Evolutionary conservation across 2,329 filamentous ascomycete species (phyloP).

Genomic region (Hymenoscyphus occultus): DNA sequence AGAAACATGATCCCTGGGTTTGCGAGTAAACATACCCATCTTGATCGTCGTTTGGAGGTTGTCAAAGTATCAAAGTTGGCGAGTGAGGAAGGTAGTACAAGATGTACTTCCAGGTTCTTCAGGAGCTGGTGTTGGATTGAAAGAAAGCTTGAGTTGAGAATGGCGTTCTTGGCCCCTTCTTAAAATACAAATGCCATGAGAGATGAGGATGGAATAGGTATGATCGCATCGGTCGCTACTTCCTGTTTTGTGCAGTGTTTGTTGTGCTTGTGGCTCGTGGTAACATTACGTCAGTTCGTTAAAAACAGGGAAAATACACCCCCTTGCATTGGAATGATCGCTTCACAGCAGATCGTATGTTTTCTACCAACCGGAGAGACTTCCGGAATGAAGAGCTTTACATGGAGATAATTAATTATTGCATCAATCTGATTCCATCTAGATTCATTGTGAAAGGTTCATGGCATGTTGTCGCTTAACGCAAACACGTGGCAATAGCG

Average conservation of each 20-base stretch:
- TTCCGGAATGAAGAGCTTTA: background rate
- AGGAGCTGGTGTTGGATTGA: background rate
- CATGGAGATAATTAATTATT: background rate
- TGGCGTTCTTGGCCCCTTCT: background rate
- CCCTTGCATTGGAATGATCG: background rate
- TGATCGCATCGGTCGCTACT: background rate
- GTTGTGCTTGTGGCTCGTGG: background rate
- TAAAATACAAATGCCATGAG: background rate
- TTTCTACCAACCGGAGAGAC: background rate
- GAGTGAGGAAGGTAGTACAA: background rate
- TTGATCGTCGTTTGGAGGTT: slow-evolving; percentile 4
- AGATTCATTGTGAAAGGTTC: background rate
- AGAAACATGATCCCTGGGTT: slow-evolving; percentile 15
- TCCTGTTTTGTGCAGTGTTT: slow-evolving; percentile 1
- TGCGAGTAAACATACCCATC: slow-evolving; percentile 28
- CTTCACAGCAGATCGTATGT: background rate
- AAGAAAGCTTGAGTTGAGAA: background rate
- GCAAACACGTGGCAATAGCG: background rate
- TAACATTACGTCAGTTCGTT: background rate
- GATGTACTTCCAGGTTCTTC: background rate
- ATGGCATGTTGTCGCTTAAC: background rate
- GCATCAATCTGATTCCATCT: background rate
- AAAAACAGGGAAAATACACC: background rate
- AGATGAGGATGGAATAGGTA: background rate
- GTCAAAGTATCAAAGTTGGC: slow-evolving; percentile 3